phyloP scores from a whole-genome alignment of 768 basidiomycete genomes.

The Lentinula detonsa region DNA sequence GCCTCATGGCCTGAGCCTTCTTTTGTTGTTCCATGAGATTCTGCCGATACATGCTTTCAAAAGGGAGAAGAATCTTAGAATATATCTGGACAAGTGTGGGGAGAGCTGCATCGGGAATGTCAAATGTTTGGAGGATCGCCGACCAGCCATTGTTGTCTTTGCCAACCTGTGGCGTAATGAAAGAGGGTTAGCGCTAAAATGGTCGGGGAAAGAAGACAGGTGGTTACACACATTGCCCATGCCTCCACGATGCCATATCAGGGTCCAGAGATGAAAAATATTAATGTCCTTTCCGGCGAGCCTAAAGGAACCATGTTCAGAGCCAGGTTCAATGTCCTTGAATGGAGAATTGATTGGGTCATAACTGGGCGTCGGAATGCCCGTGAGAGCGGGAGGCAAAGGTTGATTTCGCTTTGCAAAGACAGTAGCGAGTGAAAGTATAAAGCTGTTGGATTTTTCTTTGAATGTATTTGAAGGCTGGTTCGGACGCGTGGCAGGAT shows the following conservation, averaged over 20 bases:
- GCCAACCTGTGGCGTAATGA: neutral
- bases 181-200: neutral
- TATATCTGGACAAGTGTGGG: conserved; percentile 39
- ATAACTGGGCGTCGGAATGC: conserved; percentile 48
- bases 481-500: conserved; percentile 15
- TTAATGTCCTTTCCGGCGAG: conserved; percentile 72
- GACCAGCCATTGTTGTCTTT: neutral
- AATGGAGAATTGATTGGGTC: conserved; percentile 61
- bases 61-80: conserved; percentile 55
- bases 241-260: conserved; percentile 59
- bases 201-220: conserved; percentile 10
- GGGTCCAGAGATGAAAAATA: conserved; percentile 66
- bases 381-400: conserved; percentile 70
- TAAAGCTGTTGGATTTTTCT: conserved; percentile 55
- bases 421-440: conserved; percentile 51
- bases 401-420: conserved; percentile 57
- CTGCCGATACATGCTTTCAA: conserved; percentile 66
- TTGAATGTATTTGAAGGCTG: conserved; percentile 31
- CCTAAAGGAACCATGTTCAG: conserved; percentile 58
- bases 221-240: conserved; percentile 44
- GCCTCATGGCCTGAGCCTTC: conserved; percentile 41
- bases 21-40: conserved; percentile 57
- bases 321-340: conserved; percentile 57
- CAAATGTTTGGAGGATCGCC: conserved; percentile 42
- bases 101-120: conserved; percentile 42